A percentile compares a stretch with the other conserved stretches of the same genome.
Evolutionary conservation across 129 eudicot species (phyloP).

Genomic region (Tagetes erecta): DNA sequence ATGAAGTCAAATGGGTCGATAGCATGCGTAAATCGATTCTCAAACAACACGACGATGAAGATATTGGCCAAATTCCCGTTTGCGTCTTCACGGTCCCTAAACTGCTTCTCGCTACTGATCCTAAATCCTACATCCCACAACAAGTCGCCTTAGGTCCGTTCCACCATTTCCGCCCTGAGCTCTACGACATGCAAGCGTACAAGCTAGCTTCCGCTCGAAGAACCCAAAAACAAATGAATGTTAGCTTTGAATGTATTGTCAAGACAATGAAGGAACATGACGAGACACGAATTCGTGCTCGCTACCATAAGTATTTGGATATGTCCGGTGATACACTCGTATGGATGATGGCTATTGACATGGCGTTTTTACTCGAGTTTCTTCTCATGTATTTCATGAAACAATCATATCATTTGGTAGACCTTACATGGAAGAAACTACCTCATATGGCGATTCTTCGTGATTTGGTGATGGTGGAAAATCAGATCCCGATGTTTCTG

Average conservation of each 20-base stretch:
- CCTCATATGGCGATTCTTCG: slow-evolving; percentile 54
- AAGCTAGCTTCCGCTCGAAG: slow-evolving; percentile 44
- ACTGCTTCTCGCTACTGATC: slow-evolving; percentile 35
- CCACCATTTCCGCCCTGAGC: slow-evolving; percentile 41
- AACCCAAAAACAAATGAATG: slow-evolving; percentile 28
- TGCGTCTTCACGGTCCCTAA: slow-evolving; percentile 58
- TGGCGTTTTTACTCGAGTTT: slow-evolving; percentile 54
- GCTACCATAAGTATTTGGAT: slow-evolving; percentile 51
- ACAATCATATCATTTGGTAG: slow-evolving; percentile 46
- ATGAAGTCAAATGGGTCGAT: slow-evolving; percentile 33
- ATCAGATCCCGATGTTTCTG: slow-evolving; percentile 37
- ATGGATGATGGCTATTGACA: slow-evolving; percentile 68
- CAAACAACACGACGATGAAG: slow-evolving; percentile 27
- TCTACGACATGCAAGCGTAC: slow-evolving; percentile 26
- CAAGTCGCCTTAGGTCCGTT: slow-evolving; percentile 58
- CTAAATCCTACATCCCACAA: slow-evolving; percentile 52
- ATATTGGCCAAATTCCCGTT: slow-evolving; percentile 35
- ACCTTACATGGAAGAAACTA: slow-evolving; percentile 40
- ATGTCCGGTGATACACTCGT: slow-evolving; percentile 46
- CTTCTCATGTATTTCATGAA: slow-evolving; percentile 39
- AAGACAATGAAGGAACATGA: slow-evolving; percentile 23
- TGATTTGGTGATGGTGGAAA: slow-evolving; percentile 64
- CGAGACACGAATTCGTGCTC: slow-evolving; percentile 47
- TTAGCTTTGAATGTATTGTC: slow-evolving; percentile 33
- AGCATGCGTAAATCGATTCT: slow-evolving; percentile 32